Conservation (phyloP, 2,329 filamentous ascomycete species). For the Tolypocladium cylindrosporum region DNA sequence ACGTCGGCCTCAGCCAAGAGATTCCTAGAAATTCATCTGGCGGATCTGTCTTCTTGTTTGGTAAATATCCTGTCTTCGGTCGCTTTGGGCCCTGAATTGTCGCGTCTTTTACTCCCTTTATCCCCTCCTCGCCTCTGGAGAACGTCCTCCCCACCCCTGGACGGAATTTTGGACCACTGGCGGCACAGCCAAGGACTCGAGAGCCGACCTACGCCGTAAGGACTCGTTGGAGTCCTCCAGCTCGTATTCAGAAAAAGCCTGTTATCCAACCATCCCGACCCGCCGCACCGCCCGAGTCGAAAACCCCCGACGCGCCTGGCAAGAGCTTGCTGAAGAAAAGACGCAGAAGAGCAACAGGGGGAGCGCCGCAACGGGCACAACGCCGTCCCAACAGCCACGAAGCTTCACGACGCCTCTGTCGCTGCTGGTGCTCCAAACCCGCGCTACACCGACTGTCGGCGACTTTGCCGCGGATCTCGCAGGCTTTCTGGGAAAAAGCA, state of each 20-base stretch:
- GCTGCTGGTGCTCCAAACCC: background rate
- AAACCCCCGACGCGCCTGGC: slow-evolving; percentile 8
- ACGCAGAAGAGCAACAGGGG: background rate
- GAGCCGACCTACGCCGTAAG: background rate
- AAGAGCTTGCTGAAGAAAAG: background rate
- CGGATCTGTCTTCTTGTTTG: background rate
- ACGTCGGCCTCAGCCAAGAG: background rate
- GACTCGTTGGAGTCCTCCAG: background rate
- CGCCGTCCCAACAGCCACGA: background rate
- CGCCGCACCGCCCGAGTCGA: slow-evolving; percentile 15
- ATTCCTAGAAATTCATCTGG: background rate
- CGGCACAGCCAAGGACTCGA: background rate
- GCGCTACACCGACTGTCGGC: background rate
- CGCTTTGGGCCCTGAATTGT: background rate
- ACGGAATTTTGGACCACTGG: slow-evolving; percentile 1
- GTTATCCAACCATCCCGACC: slow-evolving; percentile 16
- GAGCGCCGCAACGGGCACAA: background rate
- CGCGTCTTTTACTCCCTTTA: background rate
- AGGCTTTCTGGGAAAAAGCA: background rate
- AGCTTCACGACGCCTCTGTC: background rate
- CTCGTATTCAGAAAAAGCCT: slow-evolving; percentile 11
- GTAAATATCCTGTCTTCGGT: background rate
- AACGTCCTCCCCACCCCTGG: background rate
- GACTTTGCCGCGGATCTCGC: background rate
- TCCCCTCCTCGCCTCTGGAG: background rate